Evolutionary conservation across 371 early-diverging fungal genomes (phyloP).

Genomic region (Mucor sp.): DNA sequence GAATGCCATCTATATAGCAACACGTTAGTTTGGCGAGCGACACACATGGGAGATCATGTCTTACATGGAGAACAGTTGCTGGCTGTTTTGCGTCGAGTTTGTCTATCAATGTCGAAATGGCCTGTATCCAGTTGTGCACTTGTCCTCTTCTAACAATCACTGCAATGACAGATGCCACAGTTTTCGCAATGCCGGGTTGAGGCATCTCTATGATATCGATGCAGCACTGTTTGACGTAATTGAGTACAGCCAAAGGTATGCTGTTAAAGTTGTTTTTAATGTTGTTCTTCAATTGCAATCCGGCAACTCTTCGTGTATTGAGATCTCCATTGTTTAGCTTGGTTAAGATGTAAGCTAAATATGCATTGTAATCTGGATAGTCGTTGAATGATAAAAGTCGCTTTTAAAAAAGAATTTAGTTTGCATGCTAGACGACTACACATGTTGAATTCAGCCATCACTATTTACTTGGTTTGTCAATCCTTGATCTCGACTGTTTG

Average conservation of each 20-base stretch:
- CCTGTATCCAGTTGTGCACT: slow-evolving; percentile 71
- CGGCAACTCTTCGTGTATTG: slow-evolving; percentile 68
- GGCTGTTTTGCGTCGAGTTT: slow-evolving; percentile 60
- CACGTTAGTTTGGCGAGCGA: not conserved
- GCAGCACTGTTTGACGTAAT: slow-evolving; percentile 67
- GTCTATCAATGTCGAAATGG: slow-evolving; percentile 63
- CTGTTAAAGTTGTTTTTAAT: slow-evolving; percentile 54
- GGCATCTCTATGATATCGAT: slow-evolving; percentile 59
- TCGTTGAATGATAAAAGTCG: slow-evolving; percentile 70
- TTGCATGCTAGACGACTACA: no score
- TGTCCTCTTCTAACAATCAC: slow-evolving; percentile 66
- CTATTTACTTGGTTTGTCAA: slow-evolving; percentile 35
- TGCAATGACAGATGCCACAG: slow-evolving; percentile 63
- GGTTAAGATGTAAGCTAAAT: slow-evolving; percentile 77
- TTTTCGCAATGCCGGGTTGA: slow-evolving; percentile 36
- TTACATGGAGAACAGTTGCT: slow-evolving; percentile 63
- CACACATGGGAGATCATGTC: not conserved
- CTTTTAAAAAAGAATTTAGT: slow-evolving; percentile 40
- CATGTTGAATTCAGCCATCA: not conserved
- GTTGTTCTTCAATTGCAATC: slow-evolving; percentile 80
- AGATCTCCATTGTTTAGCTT: slow-evolving; percentile 44
- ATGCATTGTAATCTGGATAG: slow-evolving; percentile 80
- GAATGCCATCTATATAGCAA: slow-evolving; percentile 62
- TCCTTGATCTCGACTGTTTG: slow-evolving; percentile 34
- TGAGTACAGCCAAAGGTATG: slow-evolving; percentile 57